Conservation (phyloP, 805 yeast species). For the Candida fluviatilis region DNA sequence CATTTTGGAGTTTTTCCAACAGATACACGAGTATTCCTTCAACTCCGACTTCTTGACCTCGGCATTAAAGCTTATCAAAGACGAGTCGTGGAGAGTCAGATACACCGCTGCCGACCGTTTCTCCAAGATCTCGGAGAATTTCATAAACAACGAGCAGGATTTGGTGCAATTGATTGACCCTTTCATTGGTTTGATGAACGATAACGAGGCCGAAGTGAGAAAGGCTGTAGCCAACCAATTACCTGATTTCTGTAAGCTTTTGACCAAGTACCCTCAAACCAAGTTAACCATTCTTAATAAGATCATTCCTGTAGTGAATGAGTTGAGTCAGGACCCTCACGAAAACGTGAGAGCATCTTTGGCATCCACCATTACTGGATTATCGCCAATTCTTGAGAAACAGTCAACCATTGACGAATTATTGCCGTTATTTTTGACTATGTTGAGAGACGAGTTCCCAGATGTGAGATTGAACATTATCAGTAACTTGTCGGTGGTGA, state of each 20-base stretch:
- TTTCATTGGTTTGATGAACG: slow-evolving; percentile 75
- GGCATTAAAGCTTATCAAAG: slow-evolving; percentile 69
- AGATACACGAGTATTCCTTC: slow-evolving; percentile 53
- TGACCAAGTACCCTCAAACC: slow-evolving; percentile 31
- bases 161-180: slow-evolving; percentile 62
- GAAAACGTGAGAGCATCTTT: slow-evolving; percentile 92
- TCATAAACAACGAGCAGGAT: slow-evolving; percentile 53
- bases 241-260: slow-evolving; percentile 63
- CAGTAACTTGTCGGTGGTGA: slow-evolving; percentile 85
- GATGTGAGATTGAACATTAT: slow-evolving; percentile 94
- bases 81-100: slow-evolving; percentile 97
- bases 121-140: slow-evolving; percentile 63
- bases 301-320: slow-evolving; percentile 79
- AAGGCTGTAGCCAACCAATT: slow-evolving; percentile 91
- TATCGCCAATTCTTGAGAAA: slow-evolving; percentile 82
- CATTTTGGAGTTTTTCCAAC: slow-evolving; percentile 65
- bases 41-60: slow-evolving; percentile 59
- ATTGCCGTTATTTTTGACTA: slow-evolving; percentile 82
- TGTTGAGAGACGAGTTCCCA: slow-evolving; percentile 95
- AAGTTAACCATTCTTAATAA: slow-evolving; percentile 55
- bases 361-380: slow-evolving; percentile 80
- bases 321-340: slow-evolving; percentile 82
- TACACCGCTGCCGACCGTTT: slow-evolving; percentile 97
- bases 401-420: slow-evolving; percentile 78
- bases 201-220: slow-evolving; percentile 94